Conservation (phyloP, 495 filamentous ascomycete genomes). For the Lichenothelia convexa region DNA sequence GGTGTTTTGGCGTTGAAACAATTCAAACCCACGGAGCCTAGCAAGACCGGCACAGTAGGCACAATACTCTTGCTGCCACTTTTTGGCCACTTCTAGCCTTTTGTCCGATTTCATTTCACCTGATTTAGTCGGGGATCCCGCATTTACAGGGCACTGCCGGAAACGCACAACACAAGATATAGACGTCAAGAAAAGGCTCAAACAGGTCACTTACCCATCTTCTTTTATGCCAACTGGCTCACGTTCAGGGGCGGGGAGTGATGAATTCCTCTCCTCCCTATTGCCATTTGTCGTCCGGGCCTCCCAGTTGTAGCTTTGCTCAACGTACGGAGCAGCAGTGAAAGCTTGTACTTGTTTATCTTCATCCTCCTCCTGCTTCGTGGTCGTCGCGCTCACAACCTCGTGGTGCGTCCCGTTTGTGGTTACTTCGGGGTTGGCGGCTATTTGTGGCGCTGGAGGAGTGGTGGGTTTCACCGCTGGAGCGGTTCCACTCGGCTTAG, state of each 20-base stretch:
- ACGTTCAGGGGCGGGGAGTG: neutral
- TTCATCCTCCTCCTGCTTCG: neutral
- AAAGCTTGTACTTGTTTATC: neutral
- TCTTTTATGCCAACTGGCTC: conserved; percentile 62
- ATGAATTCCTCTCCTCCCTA: conserved; percentile 13
- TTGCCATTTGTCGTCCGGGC: conserved; percentile 17
- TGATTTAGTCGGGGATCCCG: too few species aligned
- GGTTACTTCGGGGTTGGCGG: neutral
- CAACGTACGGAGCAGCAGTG: conserved; percentile 2
- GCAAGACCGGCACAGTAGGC: too few species aligned
- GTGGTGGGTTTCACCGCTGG: conserved; percentile 1
- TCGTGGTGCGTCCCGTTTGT: neutral
- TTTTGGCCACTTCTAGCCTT: too few species aligned
- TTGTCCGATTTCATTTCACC: too few species aligned
- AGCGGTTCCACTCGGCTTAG: conserved; percentile 17
- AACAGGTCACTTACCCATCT: conserved; percentile 89
- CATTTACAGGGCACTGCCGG: too few species aligned
- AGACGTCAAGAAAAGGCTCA: too few species aligned
- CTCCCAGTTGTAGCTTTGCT: neutral
- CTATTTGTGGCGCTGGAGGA: neutral
- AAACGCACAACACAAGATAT: too few species aligned
- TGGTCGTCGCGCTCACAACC: neutral
- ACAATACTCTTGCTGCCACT: too few species aligned
- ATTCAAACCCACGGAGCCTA: too few species aligned
- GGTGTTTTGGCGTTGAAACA: too few species aligned